Evolutionary conservation across 2,329 filamentous ascomycete species (phyloP).

Genomic region (Septoria petroselini): DNA sequence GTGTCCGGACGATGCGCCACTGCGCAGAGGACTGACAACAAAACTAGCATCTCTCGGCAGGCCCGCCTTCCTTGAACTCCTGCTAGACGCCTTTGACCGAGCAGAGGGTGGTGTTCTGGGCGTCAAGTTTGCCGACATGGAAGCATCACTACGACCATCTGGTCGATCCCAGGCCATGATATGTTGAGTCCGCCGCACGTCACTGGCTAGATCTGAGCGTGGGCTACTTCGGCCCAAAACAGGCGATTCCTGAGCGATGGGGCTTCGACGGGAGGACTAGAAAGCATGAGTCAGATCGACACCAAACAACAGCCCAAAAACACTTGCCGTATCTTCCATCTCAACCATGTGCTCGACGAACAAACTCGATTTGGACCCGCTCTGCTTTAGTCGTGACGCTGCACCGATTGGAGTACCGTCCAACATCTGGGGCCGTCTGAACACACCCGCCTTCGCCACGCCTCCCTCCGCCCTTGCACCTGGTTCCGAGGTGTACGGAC

Average conservation of each 20-base stretch:
- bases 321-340: conserved; percentile 25
- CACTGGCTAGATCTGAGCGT: neutral
- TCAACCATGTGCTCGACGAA: conserved; percentile 25
- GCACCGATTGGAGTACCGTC: conserved; percentile 17
- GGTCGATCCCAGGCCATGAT: conserved; percentile 10
- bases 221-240: conserved; percentile 4
- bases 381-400: conserved; percentile 9
- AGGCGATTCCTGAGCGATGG: conserved; percentile 11
- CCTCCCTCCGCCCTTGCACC: conserved; percentile 21
- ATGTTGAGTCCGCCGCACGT: conserved; percentile 3
- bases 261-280: conserved; percentile 11
- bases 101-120: conserved; percentile 23
- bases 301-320: conserved; percentile 14
- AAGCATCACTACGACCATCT: conserved; percentile 8
- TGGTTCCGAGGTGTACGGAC: conserved; percentile 13
- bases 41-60: conserved; percentile 13
- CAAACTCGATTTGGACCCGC: conserved; percentile 15
- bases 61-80: conserved; percentile 3
- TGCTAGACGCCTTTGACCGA: conserved; percentile 7
- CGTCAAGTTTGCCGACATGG: conserved; percentile 23
- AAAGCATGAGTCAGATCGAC: neutral
- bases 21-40: conserved; percentile 19
- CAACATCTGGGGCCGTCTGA: conserved; percentile 22
- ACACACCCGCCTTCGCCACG: conserved; percentile 13
- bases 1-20: neutral